Evolutionary conservation across 1,284 basidiomycete genomes (phyloP).

Genomic region (Microbotryum silenes-acaulis): DNA sequence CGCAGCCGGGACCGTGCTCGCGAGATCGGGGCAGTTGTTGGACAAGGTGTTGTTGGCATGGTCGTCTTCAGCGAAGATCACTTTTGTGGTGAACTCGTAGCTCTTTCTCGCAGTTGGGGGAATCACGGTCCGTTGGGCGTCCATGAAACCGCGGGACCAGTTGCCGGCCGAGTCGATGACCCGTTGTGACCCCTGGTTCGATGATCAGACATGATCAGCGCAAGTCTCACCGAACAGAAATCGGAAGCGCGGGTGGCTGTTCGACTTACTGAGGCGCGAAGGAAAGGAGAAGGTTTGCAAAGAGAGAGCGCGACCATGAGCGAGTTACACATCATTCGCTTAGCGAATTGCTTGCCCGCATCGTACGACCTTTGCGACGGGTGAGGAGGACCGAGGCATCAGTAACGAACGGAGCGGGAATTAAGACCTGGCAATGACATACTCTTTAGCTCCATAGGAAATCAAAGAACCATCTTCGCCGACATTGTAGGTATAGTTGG

Average conservation of each 20-base stretch:
- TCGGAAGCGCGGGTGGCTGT: too few relatives aligned
- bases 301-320: conserved; percentile 36
- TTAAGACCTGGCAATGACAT: too few relatives aligned
- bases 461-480: background rate
- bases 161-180: conserved; percentile 48
- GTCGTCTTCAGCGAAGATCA: background rate
- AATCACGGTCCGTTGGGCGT: conserved; percentile 28
- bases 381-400: background rate
- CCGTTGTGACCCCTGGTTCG: conserved; percentile 52
- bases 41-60: background rate
- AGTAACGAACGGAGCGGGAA: background rate
- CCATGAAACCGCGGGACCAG: conserved; percentile 32
- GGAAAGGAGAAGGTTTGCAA: conserved; percentile 52
- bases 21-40: too few relatives aligned
- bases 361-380: conserved; percentile 48
- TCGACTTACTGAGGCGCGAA: conserved; percentile 42
- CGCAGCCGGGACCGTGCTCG: too few relatives aligned
- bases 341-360: background rate
- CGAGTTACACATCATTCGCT: conserved; percentile 26
- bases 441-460: background rate
- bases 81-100: background rate
- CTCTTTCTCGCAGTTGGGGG: conserved; percentile 32
- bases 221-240: conserved; percentile 34
- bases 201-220: too few relatives aligned
- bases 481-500: conserved; percentile 49